Evolutionary conservation across 1,139 yeast genomes (phyloP).

Genomic region (Candida sanyaensis): DNA sequence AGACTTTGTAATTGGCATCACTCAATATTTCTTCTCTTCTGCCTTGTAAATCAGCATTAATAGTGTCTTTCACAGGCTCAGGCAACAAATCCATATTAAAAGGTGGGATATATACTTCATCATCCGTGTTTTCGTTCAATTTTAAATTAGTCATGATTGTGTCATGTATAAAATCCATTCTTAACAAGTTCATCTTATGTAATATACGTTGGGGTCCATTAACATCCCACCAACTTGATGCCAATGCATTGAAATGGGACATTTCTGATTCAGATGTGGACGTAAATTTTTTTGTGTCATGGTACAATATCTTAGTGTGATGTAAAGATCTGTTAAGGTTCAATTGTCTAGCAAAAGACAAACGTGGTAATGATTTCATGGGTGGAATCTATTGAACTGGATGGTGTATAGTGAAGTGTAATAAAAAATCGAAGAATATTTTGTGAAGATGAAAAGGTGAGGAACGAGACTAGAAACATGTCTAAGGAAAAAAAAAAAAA

Average conservation of each 20-base stretch:
- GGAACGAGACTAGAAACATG: too few species aligned
- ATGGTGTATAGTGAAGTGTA: too few species aligned
- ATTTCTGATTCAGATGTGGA: conserved; percentile 49
- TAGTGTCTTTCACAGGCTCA: conserved; percentile 42
- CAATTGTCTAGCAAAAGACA: conserved; percentile 2
- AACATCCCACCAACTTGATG: conserved; percentile 96
- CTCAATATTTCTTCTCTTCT: conserved; percentile 43
- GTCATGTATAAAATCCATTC: conserved; percentile 82
- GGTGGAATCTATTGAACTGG: background rate
- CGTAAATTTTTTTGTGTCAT: conserved; percentile 7
- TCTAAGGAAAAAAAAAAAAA: background rate
- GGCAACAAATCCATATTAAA: conserved; percentile 72
- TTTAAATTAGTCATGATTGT: conserved; percentile 52
- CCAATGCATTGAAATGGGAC: conserved; percentile 80
- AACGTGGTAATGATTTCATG: conserved; percentile 1
- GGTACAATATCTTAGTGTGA: background rate
- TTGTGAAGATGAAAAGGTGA: too few species aligned
- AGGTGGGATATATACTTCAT: conserved; percentile 73
- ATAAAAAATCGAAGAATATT: background rate
- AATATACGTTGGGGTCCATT: conserved; percentile 89
- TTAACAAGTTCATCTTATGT: conserved; percentile 88
- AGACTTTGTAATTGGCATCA: conserved; percentile 45
- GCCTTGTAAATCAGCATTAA: conserved; percentile 48
- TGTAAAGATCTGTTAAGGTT: conserved; percentile 4
- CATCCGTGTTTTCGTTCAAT: conserved; percentile 46